These are phyloP conservation scores for Quercus alba DNA, from an alignment of 306 rosid genomes.

Conservation along the genomic window DNA sequence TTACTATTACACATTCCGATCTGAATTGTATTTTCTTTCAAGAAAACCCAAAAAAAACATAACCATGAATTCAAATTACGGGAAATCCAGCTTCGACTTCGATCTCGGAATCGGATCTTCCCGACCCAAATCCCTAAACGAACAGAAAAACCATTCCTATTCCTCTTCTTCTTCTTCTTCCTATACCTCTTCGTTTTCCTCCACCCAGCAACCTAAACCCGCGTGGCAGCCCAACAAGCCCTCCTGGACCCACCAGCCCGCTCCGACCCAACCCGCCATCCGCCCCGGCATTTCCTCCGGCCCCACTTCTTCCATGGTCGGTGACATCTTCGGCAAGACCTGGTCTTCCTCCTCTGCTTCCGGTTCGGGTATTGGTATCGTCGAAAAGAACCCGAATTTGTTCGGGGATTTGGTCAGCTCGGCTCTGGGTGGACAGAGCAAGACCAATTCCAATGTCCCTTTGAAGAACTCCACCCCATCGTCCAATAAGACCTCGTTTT, in stretches of 20 bases:
- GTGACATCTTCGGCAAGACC: constrained; percentile 84
- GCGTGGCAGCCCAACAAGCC: constrained; percentile 69
- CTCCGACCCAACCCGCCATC: constrained; percentile 29
- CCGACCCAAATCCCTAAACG: constrained; percentile 73
- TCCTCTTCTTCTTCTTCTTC: constrained; percentile 36
- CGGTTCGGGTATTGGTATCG: constrained; percentile 43
- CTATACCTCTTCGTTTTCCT: constrained; percentile 26
- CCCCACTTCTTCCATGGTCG: constrained; percentile 76
- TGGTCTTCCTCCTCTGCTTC: constrained; percentile 65
- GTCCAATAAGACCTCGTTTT: constrained; percentile 45
- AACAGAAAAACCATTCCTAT: constrained; percentile 63
- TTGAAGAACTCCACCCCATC: constrained; percentile 56
- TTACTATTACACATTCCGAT: neutral
- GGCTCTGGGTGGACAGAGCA: constrained; percentile 61
- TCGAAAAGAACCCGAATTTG: constrained; percentile 75
- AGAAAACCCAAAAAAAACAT: constrained; percentile 4
- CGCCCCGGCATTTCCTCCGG: constrained; percentile 39
- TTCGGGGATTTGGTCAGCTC: constrained; percentile 88
- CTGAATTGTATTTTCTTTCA: constrained; percentile 12
- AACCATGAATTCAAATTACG: constrained; percentile 48
- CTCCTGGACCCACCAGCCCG: constrained; percentile 88
- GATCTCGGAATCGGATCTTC: constrained; percentile 87
- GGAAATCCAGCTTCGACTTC: constrained; percentile 61
- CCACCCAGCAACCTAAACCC: constrained; percentile 45
- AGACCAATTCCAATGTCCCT: constrained; percentile 47